Base-by-base conservation (phyloP, 164 flowering plant genomes). In the Berberis vulgaris region DNA sequence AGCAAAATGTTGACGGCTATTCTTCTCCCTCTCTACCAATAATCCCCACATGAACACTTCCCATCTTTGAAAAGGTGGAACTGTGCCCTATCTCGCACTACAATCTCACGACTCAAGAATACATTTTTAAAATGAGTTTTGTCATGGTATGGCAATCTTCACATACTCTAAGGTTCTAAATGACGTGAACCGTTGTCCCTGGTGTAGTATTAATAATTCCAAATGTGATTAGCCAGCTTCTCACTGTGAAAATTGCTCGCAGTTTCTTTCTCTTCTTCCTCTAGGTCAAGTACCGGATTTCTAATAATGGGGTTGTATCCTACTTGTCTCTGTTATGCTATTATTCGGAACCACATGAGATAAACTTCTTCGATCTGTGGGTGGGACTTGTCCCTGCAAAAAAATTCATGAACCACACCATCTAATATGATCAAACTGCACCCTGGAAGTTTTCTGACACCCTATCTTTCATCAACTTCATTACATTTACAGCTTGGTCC, bases 371-470 rank as follows among this genome's bases (percentile, higher is more conserved):
- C 56, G 4, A 44, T 47, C 40, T 67, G 69, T 42, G 74, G 79
- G 42, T 81, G 80, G 4, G 76, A 60, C 4, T 61, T 49, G 13
- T 79, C 77, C 40, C 78, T 78, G 1, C 74, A 73, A 12, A 73
- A 53, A 65, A 81, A 80, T 62, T 79, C 82, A 69, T 83, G 82
- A 39, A 70, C 57, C 61, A 38, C 60, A 41, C 83, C 86, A 65
- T 75, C 69, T 54, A 78, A 41, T 57, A 63, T 61, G 12, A 81
- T 71, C 13, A 45, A 43, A 64, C 83, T 81, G 69, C 82, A 73
- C 0, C 87, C 87, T 4, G 78, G 82, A 52, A 73, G 65, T 69
- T 81, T 83, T 11, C 65, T 43, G 41, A 81, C 72, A 67, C 77
- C 76, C 43, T 70, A 7, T 73, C 67, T 55, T 67, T 75, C 83